Percentiles rank a stretch among this genome's conserved stretches.
These are phyloP conservation scores for Leccinum obscurum DNA, from an alignment of 768 basidiomycete species.

Conservation along the genomic window DNA sequence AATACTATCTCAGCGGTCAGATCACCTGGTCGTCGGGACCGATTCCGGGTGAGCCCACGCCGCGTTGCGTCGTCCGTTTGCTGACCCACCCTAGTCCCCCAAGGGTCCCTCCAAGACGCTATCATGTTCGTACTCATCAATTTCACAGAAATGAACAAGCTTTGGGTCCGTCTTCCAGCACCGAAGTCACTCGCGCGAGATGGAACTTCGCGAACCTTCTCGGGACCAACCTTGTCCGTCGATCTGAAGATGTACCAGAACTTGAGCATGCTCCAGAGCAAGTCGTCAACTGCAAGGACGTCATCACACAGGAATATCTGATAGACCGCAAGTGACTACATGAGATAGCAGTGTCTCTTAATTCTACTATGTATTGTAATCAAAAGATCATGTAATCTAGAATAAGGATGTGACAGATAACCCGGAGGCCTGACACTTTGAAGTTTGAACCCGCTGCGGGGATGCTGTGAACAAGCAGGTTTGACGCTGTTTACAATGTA, in stretches of 20 bases:
- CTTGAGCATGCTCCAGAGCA: slow-evolving; percentile 86
- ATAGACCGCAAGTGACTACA: slow-evolving; percentile 60
- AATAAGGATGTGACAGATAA: too few relatives aligned
- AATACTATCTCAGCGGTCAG: slow-evolving; percentile 93
- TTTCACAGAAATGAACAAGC: slow-evolving; percentile 62
- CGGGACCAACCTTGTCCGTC: slow-evolving; percentile 98
- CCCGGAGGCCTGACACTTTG: too few relatives aligned
- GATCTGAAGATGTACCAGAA: slow-evolving; percentile 89
- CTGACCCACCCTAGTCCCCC: too few relatives aligned
- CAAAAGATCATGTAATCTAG: too few relatives aligned
- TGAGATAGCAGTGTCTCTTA: too few relatives aligned
- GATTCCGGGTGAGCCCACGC: slow-evolving; percentile 67
- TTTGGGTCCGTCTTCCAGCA: slow-evolving; percentile 98
- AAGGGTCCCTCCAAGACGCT: too few relatives aligned
- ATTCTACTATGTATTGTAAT: too few relatives aligned
- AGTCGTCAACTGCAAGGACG: slow-evolving; percentile 97
- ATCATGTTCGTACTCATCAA: slow-evolving; percentile 96
- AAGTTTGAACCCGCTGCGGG: too few relatives aligned
- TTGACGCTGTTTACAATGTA: too few relatives aligned
- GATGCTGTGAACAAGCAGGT: too few relatives aligned
- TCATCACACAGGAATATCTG: slow-evolving; percentile 97
- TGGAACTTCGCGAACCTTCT: slow-evolving; percentile 94
- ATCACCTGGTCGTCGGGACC: slow-evolving; percentile 87
- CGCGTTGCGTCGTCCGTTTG: background rate
- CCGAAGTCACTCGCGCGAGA: slow-evolving; percentile 94